phyloP scores from a whole-genome alignment of 768 basidiomycete species.

The Ramaria sp. region DNA sequence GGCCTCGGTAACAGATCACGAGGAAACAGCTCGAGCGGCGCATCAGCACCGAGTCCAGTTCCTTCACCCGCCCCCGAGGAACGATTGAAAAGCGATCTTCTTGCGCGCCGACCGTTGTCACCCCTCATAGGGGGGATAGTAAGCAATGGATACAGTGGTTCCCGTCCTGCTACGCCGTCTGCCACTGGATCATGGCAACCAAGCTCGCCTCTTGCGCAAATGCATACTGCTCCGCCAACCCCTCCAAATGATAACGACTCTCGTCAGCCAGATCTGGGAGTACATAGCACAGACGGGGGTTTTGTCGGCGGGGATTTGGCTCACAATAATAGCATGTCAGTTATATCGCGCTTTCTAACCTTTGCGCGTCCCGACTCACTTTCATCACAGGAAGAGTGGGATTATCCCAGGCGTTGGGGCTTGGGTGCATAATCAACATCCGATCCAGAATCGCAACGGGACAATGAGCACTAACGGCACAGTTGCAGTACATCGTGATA shows the following conservation, averaged over 20 bases:
- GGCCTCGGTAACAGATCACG: neutral
- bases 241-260: slow-evolving; percentile 1
- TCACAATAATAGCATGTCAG: slow-evolving; percentile 10
- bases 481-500: neutral
- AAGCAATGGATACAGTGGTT: slow-evolving; percentile 43
- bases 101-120: slow-evolving; percentile 57
- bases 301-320: slow-evolving; percentile 26
- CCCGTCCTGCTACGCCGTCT: slow-evolving; percentile 52
- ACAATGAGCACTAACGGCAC: neutral
- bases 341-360: neutral
- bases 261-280: slow-evolving; percentile 4
- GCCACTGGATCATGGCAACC: slow-evolving; percentile 18
- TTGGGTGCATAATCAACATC: neutral
- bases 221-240: neutral
- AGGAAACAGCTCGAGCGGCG: neutral
- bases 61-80: slow-evolving; percentile 26
- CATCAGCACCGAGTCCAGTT: slow-evolving; percentile 1
- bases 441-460: neutral
- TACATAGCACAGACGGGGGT: slow-evolving; percentile 50
- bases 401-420: neutral
- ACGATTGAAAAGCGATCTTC: slow-evolving; percentile 39
- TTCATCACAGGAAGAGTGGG: slow-evolving; percentile 11
- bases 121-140: slow-evolving; percentile 53
- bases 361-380: slow-evolving; percentile 55
- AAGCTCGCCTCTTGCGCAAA: slow-evolving; percentile 2